Evolutionary conservation across 257 asterid species (phyloP).

Genomic region (Jacaranda copaia): DNA sequence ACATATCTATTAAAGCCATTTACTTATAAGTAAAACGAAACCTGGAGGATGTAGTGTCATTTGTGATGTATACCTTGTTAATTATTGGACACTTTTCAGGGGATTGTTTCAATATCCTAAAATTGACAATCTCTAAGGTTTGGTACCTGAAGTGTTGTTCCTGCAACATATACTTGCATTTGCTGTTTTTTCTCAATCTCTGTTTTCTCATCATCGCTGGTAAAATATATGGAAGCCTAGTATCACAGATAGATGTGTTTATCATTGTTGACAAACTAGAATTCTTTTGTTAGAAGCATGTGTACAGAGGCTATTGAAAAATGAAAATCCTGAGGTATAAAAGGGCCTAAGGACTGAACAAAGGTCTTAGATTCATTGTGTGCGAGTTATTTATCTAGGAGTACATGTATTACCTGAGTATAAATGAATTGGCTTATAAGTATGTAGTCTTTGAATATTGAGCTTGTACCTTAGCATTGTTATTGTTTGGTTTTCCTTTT

Average conservation of each 20-base stretch:
- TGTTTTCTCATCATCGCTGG: background rate
- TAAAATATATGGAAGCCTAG: conserved; percentile 7
- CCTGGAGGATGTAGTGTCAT: background rate
- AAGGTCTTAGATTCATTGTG: conserved; percentile 13
- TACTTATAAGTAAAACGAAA: background rate
- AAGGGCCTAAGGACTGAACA: conserved; percentile 14
- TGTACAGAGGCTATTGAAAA: conserved; percentile 4
- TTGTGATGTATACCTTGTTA: background rate
- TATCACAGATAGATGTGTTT: background rate
- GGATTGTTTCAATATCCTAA: background rate
- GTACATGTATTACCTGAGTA: background rate
- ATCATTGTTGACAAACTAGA: background rate
- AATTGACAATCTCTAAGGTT: conserved; percentile 21
- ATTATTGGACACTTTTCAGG: conserved; percentile 6
- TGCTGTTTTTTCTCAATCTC: conserved; percentile 4
- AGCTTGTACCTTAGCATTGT: conserved; percentile 15
- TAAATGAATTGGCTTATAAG: conserved; percentile 13
- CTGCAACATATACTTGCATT: conserved; percentile 20
- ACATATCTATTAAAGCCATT: background rate
- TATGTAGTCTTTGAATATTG: conserved; percentile 13
- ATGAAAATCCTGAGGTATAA: conserved; percentile 9
- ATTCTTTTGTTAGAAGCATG: conserved; percentile 3
- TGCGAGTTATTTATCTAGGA: background rate
- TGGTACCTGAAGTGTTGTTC: background rate
- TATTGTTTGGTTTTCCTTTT: conserved; percentile 19